Evolutionary conservation across 345 rosid genomes (phyloP).

Genomic region (Lenwebbia sp.): DNA sequence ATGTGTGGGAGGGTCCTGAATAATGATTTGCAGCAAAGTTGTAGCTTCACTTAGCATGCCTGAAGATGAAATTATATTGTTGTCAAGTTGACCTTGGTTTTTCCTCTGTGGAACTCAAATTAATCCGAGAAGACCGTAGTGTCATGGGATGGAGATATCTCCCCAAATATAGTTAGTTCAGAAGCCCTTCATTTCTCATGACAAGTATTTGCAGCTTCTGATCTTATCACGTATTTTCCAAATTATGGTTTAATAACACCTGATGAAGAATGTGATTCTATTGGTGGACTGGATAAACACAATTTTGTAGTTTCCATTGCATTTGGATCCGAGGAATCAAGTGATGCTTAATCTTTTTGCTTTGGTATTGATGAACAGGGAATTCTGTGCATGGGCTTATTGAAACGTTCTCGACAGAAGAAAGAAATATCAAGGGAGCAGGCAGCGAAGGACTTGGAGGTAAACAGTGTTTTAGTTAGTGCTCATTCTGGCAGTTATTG

Average conservation of each 20-base stretch:
- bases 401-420: slow-evolving; percentile 67
- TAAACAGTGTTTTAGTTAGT: slow-evolving; percentile 8
- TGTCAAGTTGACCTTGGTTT: background rate
- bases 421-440: slow-evolving; percentile 70
- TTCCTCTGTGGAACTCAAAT: background rate
- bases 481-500: background rate
- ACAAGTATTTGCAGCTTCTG: background rate
- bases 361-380: slow-evolving; percentile 30
- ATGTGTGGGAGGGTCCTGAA: background rate
- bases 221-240: background rate
- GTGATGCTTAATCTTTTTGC: background rate
- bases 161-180: background rate
- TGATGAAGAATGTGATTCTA: background rate
- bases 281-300: background rate
- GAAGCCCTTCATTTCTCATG: background rate
- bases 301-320: background rate
- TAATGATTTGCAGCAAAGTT: background rate
- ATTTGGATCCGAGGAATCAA: background rate
- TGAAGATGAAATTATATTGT: background rate
- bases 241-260: background rate
- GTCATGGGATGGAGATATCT: background rate
- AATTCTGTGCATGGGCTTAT: slow-evolving; percentile 74
- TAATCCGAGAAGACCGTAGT: background rate
- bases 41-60: background rate
- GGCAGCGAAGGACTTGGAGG: slow-evolving; percentile 81